Conservation (phyloP, 2,329 filamentous ascomycete genomes). For the Xylaria polymorpha region DNA sequence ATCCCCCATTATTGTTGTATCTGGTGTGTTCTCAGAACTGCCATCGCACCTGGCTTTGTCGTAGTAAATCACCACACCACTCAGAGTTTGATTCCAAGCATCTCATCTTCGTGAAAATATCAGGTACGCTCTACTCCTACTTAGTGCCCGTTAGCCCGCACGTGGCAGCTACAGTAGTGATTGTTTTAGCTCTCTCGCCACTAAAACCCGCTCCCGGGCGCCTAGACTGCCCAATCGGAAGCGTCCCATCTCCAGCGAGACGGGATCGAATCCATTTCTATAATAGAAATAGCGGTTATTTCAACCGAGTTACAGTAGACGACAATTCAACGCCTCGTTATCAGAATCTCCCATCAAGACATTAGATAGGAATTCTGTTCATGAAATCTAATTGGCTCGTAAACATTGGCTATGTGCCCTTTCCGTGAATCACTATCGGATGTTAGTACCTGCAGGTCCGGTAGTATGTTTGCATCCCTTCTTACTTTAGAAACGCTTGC, state of each 20-base stretch:
- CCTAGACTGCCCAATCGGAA: conserved; percentile 1
- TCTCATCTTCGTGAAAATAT: neutral
- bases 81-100: neutral
- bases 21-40: neutral
- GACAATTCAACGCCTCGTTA: neutral
- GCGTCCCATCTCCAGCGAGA: neutral
- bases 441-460: neutral
- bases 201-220: neutral
- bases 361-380: neutral
- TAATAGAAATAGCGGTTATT: neutral
- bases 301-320: neutral
- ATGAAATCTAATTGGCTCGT: neutral
- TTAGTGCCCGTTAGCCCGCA: neutral
- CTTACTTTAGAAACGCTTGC: neutral
- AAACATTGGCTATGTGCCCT: neutral
- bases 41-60: neutral
- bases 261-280: neutral
- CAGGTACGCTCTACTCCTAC: neutral
- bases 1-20: neutral
- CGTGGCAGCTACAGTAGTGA: neutral
- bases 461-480: neutral
- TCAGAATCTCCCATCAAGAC: neutral
- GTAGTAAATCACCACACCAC: no score
- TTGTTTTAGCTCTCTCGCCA: neutral
- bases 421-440: neutral